These are phyloP conservation scores for Croton laevigatus DNA, from an alignment of 441 rosid species.

Conservation along the genomic window DNA sequence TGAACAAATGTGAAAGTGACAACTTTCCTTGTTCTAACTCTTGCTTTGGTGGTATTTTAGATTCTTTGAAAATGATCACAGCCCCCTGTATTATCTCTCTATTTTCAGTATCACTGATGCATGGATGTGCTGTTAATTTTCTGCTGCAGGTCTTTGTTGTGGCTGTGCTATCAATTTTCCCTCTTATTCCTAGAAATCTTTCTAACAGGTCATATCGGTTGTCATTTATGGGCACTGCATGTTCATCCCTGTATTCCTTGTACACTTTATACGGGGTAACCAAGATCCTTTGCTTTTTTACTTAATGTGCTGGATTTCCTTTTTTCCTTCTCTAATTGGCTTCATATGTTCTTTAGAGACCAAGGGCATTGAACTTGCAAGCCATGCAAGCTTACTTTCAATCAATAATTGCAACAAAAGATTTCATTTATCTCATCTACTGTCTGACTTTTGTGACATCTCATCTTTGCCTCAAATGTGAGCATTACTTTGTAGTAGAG, in stretches of 20 bases:
- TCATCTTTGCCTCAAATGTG: conserved; percentile 84
- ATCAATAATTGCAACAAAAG: conserved; percentile 76
- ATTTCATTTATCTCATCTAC: conserved; percentile 85
- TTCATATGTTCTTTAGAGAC: conserved; percentile 51
- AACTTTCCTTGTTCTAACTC: not conserved
- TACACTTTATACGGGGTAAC: conserved; percentile 86
- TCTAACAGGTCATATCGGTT: conserved; percentile 84
- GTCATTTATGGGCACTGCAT: conserved; percentile 89
- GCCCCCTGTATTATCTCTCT: not conserved
- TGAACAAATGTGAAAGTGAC: not conserved
- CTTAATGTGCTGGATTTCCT: conserved; percentile 14
- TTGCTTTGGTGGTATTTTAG: not conserved
- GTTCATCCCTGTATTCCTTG: conserved; percentile 76
- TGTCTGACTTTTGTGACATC: conserved; percentile 88
- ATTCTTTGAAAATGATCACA: not conserved
- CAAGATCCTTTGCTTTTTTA: conserved; percentile 2
- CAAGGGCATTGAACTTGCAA: conserved; percentile 88
- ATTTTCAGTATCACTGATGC: not conserved
- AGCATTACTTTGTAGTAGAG: conserved; percentile 28
- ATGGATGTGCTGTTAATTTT: conserved; percentile 13
- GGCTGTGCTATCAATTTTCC: conserved; percentile 85
- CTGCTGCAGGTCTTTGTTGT: conserved; percentile 78
- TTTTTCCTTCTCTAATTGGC: conserved; percentile 18
- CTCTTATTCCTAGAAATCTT: conserved; percentile 67
- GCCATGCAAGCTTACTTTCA: conserved; percentile 81